Evolutionary conservation across 306 rosid genomes (phyloP), one percentile per base, ranked within the genome.

Genomic region (Boehmeria nivea): DNA sequence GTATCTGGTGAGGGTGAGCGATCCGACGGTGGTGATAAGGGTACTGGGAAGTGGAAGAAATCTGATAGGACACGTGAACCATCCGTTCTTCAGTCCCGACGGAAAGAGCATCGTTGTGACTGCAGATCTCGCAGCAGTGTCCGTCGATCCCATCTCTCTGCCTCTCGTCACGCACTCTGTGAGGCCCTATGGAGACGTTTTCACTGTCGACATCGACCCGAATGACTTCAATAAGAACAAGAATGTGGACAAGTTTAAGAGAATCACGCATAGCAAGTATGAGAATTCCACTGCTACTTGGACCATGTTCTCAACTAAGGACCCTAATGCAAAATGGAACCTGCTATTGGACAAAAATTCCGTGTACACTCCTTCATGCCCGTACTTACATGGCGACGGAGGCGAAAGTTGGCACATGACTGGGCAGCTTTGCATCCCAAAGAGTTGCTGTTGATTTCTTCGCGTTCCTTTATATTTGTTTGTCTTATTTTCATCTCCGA

Each of bases 371-470:
- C 46, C 46, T 6, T 13, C 18, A 6, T 42, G 46, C 46, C 46
- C 46, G n/a, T 42, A 42, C 18, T 15, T 14, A 6, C 18, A 42
- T 13, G 5, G 51, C 24, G 46, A 42, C 18, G 46, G 19, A 42
- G 18, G 46, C 46, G 46, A 42, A 16, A 42, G 18, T 16, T 42
- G 46, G 46, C 46, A 42, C 46, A 42, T 42, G 46, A 42, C 46
- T 14, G 46, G 46, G 8, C 46, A 42, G 18, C 46, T 42, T 42
- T 14, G 17, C 46, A 14, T 42, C 19, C 17, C 17, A 14, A 42
- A n/a, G 17, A 16, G 19, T 6, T 42, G 46, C 17, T 42, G 46
- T 16, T 42, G 46, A 42, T 15, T 14, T 39, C n/a, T 31, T n/a
- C n/a, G n/a, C n/a, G n/a, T n/a, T n/a, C n/a, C n/a, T n/a, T 11